These are phyloP conservation scores for Xanthoceras sorbifolium DNA, from an alignment of 345 rosid genomes.

Conservation along the genomic window DNA sequence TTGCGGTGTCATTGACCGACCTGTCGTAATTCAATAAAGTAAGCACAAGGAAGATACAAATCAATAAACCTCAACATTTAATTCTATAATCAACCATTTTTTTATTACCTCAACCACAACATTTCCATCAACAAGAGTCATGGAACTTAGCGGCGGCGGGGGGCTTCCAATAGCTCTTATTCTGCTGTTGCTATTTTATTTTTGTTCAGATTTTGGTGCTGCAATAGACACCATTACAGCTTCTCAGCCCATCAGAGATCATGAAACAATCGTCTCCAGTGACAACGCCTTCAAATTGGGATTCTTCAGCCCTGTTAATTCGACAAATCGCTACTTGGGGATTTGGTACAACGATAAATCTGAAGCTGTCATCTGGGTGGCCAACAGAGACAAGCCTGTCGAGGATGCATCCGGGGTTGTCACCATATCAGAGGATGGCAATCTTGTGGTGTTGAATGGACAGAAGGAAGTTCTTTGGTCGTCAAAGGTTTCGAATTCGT, in stretches of 20 bases:
- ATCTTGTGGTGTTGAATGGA: constrained; percentile 36
- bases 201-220: constrained; percentile 6
- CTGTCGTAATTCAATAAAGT: background rate
- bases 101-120: background rate
- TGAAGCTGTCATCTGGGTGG: constrained; percentile 32
- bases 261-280: constrained; percentile 18
- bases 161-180: background rate
- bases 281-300: constrained; percentile 30
- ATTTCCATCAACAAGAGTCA: background rate
- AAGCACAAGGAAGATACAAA: background rate
- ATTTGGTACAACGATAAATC: constrained; percentile 31
- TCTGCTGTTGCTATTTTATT: background rate
- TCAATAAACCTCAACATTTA: no score
- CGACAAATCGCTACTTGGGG: constrained; percentile 29
- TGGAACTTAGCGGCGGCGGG: background rate
- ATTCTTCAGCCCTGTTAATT: constrained; percentile 34
- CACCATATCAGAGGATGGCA: constrained; percentile 32
- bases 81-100: no score
- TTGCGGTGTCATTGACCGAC: background rate
- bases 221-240: constrained; percentile 14
- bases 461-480: constrained; percentile 37
- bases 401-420: constrained; percentile 33
- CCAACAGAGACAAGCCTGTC: constrained; percentile 33
- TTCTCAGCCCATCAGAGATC: constrained; percentile 13
- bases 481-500: constrained; percentile 30